Conservation (phyloP, 192 early-diverging fungal genomes). For the Mortierella hygrophila region DNA sequence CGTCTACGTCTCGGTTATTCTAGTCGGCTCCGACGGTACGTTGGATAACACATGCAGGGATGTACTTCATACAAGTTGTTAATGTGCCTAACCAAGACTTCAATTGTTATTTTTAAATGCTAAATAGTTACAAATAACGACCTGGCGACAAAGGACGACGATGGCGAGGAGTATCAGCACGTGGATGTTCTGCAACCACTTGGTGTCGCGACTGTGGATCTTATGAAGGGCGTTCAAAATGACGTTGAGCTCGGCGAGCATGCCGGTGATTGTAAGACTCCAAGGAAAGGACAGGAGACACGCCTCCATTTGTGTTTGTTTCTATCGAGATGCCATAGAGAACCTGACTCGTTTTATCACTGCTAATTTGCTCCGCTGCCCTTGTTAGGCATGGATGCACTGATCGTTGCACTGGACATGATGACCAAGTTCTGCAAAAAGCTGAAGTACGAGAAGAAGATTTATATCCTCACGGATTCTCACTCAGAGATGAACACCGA, state of each 20-base stretch:
- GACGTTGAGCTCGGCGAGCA: slow-evolving; percentile 55
- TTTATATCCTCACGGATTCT: slow-evolving; percentile 76
- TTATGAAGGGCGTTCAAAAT: slow-evolving; percentile 63
- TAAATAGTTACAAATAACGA: slow-evolving; percentile 67
- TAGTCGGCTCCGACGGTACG: slow-evolving; percentile 70
- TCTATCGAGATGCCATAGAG: no score
- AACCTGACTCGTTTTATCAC: neutral
- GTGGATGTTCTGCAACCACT: slow-evolving; percentile 41
- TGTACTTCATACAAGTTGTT: neutral
- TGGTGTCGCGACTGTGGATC: slow-evolving; percentile 57
- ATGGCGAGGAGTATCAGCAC: slow-evolving; percentile 47
- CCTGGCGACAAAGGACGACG: slow-evolving; percentile 52
- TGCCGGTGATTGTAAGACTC: slow-evolving; percentile 67
- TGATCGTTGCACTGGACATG: slow-evolving; percentile 70
- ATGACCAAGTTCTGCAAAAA: slow-evolving; percentile 67
- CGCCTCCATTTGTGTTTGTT: neutral
- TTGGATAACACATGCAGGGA: neutral
- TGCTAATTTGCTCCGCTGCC: neutral
- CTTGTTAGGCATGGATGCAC: slow-evolving; percentile 70
- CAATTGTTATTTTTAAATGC: neutral
- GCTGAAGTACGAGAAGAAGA: slow-evolving; percentile 75
- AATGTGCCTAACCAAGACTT: neutral
- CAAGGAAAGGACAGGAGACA: neutral
- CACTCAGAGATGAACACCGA: slow-evolving; percentile 61
- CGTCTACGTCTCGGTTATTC: slow-evolving; percentile 69